Percentiles rank a stretch among this genome's conserved stretches.
phyloP scores from a whole-genome alignment of 2,329 filamentous ascomycete genomes.

The Claviceps spartinae region DNA sequence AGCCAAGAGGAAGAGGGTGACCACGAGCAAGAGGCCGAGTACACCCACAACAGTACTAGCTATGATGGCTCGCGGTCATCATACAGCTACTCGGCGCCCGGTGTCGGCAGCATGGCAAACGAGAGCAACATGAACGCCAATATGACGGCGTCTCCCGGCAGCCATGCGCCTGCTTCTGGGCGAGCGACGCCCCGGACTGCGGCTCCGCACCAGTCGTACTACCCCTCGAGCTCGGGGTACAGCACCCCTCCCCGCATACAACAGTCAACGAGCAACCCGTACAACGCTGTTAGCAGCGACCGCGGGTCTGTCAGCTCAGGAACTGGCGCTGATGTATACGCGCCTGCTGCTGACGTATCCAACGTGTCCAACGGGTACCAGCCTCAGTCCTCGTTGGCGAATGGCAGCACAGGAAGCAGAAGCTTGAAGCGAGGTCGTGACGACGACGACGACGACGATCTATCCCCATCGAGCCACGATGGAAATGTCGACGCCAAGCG shows the following conservation, averaged over 20 bases:
- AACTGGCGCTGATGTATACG: conserved; percentile 55
- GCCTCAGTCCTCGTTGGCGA: conserved; percentile 48
- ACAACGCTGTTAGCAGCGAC: conserved; percentile 79
- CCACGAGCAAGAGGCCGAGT: conserved; percentile 69
- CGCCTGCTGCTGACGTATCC: conserved; percentile 46
- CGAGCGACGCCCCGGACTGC: conserved; percentile 76
- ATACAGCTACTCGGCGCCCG: conserved; percentile 65
- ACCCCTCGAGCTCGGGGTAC: conserved; percentile 55
- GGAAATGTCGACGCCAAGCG: conserved; percentile 56
- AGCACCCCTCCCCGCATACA: conserved; percentile 62
- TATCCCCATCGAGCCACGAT: conserved; percentile 47
- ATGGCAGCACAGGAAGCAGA: conserved; percentile 35
- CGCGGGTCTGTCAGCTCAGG: conserved; percentile 47
- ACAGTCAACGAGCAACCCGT: conserved; percentile 65
- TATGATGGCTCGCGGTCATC: conserved; percentile 61
- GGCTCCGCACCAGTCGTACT: conserved; percentile 58
- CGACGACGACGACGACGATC: conserved; percentile 48
- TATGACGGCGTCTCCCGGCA: conserved; percentile 64
- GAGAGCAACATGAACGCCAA: conserved; percentile 75
- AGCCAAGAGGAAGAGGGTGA: conserved; percentile 54
- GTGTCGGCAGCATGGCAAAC: conserved; percentile 50
- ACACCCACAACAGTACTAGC: conserved; percentile 67
- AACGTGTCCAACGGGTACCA: conserved; percentile 50
- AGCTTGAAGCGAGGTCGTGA: conserved; percentile 31
- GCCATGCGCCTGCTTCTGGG: conserved; percentile 66